Evolutionary conservation across 1,284 basidiomycete species (phyloP).

Genomic region (Trichosporon sp.): DNA sequence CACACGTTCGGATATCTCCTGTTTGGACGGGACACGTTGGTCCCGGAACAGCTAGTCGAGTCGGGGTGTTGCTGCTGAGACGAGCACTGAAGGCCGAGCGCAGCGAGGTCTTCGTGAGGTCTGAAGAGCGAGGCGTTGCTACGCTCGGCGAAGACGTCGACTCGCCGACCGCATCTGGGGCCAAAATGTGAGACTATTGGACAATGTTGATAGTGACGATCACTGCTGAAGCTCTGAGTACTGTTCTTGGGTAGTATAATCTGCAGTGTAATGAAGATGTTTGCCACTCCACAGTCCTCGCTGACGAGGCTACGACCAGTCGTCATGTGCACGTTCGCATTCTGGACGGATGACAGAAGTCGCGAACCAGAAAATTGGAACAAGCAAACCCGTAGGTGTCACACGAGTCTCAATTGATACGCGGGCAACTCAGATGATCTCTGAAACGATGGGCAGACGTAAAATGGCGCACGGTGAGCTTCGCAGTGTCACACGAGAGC

Average conservation of each 20-base stretch:
- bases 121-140: too few relatives aligned
- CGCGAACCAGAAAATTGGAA: too few relatives aligned
- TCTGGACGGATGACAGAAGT: too few relatives aligned
- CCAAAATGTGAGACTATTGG: not conserved
- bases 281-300: not conserved
- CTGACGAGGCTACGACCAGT: too few relatives aligned
- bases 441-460: too few relatives aligned
- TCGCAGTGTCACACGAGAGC: not conserved
- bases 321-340: too few relatives aligned
- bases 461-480: too few relatives aligned
- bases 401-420: not conserved
- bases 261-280: not conserved
- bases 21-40: slow-evolving; percentile 47
- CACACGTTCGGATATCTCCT: slow-evolving; percentile 48
- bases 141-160: too few relatives aligned
- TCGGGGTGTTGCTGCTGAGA: slow-evolving; percentile 16
- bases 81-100: not conserved
- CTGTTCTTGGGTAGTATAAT: not conserved
- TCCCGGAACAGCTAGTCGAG: not conserved
- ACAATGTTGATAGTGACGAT: not conserved
- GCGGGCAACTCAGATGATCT: too few relatives aligned
- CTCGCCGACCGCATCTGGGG: too few relatives aligned
- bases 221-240: too few relatives aligned
- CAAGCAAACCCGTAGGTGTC: not conserved
- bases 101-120: not conserved